These are phyloP conservation scores for Obelidium mucronatum DNA, from an alignment of 192 early-diverging fungal species.

Conservation along the genomic window DNA sequence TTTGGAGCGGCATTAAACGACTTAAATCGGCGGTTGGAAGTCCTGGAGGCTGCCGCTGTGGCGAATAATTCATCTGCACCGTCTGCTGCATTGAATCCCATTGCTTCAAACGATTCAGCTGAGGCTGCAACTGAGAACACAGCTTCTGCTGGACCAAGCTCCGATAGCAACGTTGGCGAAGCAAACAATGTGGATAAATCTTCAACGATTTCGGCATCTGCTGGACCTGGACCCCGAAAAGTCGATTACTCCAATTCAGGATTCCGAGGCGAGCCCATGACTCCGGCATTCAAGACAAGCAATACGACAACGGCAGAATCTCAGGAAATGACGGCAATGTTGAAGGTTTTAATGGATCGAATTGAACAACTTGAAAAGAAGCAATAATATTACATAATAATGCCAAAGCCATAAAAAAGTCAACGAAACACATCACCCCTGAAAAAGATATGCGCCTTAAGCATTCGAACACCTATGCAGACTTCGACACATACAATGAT, in stretches of 20 bases:
- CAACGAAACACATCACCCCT: too few relatives aligned
- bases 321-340: conserved; percentile 12
- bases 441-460: too few relatives aligned
- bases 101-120: too few relatives aligned
- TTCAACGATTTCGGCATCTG: background rate
- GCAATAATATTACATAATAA: too few relatives aligned
- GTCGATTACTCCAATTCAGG: conserved; percentile 21
- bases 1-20: conserved; percentile 63
- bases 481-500: too few relatives aligned
- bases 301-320: background rate
- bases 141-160: background rate
- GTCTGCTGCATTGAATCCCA: too few relatives aligned
- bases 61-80: too few relatives aligned
- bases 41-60: conserved; percentile 32
- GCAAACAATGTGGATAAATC: background rate
- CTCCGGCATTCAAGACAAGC: conserved; percentile 23
- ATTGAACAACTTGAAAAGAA: conserved; percentile 45
- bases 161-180: background rate
- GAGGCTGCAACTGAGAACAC: background rate
- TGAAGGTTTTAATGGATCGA: conserved; percentile 42
- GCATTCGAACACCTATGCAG: too few relatives aligned
- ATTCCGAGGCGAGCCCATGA: conserved; percentile 41
- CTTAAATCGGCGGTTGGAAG: conserved; percentile 54
- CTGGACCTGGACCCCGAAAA: background rate
- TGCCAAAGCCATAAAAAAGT: too few relatives aligned